Base-by-base conservation (phyloP, 768 basidiomycete species). In the Naganishia friedmannii region DNA sequence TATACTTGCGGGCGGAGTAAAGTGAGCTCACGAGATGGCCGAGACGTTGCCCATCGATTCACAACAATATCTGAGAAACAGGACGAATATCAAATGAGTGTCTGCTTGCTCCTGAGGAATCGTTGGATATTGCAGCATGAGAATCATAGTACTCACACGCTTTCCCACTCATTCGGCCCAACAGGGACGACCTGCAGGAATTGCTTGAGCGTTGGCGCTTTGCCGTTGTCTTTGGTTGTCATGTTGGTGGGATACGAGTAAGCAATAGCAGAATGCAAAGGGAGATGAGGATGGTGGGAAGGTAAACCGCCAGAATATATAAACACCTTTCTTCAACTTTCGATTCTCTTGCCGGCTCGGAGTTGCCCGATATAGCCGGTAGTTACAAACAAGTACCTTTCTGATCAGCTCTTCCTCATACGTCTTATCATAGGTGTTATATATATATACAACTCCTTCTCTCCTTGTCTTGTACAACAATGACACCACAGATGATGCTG, bases 1-100 rank as follows among this genome's bases (percentile, higher is more conserved):
- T 42, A 42, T 15, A 17, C 2, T 42, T 2, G 42, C 42, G 15
- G 9, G 42, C 9, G 19, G 10, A 15, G n/a, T 21, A 32, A 12
- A 10, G 32, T 19, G 32, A 32, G 34, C 60, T 45, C 28, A 63
- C 60, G 21, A 34, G 17, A 63, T 63, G 19, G 21, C 2, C 4
- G 60, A 63, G 23, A 63, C 60, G 15, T 63, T 63, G 23, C 60
- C 60, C 60, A 63, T 63, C 0, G 37, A 4, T 28, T 63, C 60
- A 23, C 60, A 46, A 17, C 60, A 28, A 26, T 63, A 46, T n/a
- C n/a, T n/a, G n/a, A n/a, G n/a, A n/a, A n/a, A n/a, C n/a, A n/a
- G n/a, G n/a, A n/a, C n/a, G n/a, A n/a, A n/a, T n/a, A n/a, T n/a
- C n/a, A n/a, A n/a, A n/a, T n/a, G n/a, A n/a, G n/a, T n/a, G n/a